These are phyloP conservation scores for Penicillium sp. DNA, from an alignment of 2,329 filamentous ascomycete genomes.

Conservation along the genomic window DNA sequence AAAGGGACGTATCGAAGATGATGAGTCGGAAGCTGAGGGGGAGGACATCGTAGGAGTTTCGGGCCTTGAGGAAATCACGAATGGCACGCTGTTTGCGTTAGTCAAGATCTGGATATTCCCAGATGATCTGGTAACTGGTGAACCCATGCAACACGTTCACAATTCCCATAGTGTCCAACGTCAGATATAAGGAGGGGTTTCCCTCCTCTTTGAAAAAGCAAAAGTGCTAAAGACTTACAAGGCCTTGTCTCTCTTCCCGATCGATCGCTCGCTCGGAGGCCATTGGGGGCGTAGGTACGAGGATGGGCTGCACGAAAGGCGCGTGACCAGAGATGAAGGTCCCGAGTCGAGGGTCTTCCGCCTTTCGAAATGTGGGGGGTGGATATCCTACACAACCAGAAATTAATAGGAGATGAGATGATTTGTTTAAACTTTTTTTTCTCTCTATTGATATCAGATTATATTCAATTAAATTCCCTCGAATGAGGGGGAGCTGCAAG, in stretches of 20 bases:
- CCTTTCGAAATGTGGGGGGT: slow-evolving; percentile 21
- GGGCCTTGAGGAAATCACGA: slow-evolving; percentile 91
- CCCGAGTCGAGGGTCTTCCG: slow-evolving; percentile 24
- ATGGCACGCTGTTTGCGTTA: slow-evolving; percentile 69
- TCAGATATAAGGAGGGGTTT: slow-evolving; percentile 1
- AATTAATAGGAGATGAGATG: not conserved
- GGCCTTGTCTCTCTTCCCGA: slow-evolving; percentile 49
- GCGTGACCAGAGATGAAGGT: slow-evolving; percentile 40
- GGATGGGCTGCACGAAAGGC: slow-evolving; percentile 49
- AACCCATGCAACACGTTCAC: slow-evolving; percentile 9
- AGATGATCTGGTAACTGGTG: slow-evolving; percentile 4
- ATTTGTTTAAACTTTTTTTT: not conserved
- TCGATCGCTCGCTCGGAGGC: slow-evolving; percentile 48
- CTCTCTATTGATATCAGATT: not conserved
- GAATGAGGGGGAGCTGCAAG: slow-evolving; percentile 4
- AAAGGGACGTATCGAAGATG: slow-evolving; percentile 87
- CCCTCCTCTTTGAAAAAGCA: slow-evolving; percentile 7
- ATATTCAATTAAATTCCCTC: not conserved
- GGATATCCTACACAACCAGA: not conserved
- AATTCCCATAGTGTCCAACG: slow-evolving; percentile 7
- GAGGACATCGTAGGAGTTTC: slow-evolving; percentile 96
- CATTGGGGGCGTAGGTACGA: slow-evolving; percentile 49
- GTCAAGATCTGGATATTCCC: slow-evolving; percentile 22
- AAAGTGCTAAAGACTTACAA: slow-evolving; percentile 39
- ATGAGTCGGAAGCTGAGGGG: slow-evolving; percentile 95